Evolutionary conservation across 1,284 basidiomycete species (phyloP).

Genomic region (Puccinia polysora): DNA sequence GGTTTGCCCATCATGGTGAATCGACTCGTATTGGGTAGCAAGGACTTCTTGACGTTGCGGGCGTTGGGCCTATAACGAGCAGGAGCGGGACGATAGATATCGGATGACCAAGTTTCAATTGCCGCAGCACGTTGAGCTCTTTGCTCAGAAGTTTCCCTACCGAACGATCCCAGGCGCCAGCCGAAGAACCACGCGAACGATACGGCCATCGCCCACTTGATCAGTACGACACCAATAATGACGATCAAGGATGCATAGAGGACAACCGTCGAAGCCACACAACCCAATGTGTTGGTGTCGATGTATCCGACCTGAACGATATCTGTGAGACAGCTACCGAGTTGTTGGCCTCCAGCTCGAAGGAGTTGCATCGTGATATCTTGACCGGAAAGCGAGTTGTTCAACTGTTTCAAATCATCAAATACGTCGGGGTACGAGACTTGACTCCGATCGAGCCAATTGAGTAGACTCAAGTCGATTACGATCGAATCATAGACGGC

Average conservation of each 20-base stretch:
- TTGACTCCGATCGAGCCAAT: slow-evolving; percentile 72
- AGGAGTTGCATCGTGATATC: slow-evolving; percentile 82
- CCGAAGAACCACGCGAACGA: slow-evolving; percentile 96
- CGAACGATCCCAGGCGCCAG: slow-evolving; percentile 88
- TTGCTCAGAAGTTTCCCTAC: slow-evolving; percentile 85
- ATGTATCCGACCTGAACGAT: slow-evolving; percentile 83
- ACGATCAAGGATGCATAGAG: slow-evolving; percentile 92
- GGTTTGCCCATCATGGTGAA: slow-evolving; percentile 69
- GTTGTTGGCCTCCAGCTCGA: slow-evolving; percentile 59
- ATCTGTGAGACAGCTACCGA: slow-evolving; percentile 80
- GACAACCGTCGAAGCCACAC: slow-evolving; percentile 88
- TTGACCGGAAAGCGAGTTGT: slow-evolving; percentile 67
- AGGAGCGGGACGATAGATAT: slow-evolving; percentile 92
- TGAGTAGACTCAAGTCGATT: slow-evolving; percentile 75
- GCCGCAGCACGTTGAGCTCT: slow-evolving; percentile 83
- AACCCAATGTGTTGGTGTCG: slow-evolving; percentile 88
- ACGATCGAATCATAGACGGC: slow-evolving; percentile 92
- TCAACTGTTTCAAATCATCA: slow-evolving; percentile 66
- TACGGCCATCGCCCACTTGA: slow-evolving; percentile 95
- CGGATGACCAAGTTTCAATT: slow-evolving; percentile 93
- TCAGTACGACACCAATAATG: slow-evolving; percentile 92
- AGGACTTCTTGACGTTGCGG: slow-evolving; percentile 61
- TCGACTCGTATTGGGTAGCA: slow-evolving; percentile 76
- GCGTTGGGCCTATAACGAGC: slow-evolving; percentile 79
- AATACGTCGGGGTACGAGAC: slow-evolving; percentile 78